Percentiles rank a stretch among this genome's conserved stretches.
phyloP scores from a whole-genome alignment of 2,329 filamentous ascomycete genomes.

The Onygena corvina region DNA sequence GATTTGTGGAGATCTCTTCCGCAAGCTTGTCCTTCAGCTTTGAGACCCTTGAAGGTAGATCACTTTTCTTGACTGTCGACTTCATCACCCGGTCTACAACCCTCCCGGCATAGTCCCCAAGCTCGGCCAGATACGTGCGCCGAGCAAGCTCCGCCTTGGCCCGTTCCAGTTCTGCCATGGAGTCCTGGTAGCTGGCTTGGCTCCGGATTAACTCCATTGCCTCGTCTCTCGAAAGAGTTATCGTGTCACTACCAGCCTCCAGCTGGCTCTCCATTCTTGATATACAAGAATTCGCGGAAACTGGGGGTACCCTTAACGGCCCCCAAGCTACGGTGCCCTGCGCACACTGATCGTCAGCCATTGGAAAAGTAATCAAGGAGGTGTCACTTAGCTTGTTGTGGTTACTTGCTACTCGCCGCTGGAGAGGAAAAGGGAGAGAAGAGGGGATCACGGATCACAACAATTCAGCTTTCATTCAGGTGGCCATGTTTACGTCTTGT shows the following conservation, averaged over 20 bases:
- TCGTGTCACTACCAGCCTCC: conserved; percentile 65
- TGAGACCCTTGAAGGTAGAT: neutral
- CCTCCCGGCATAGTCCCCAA: conserved; percentile 4
- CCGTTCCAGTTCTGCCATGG: neutral
- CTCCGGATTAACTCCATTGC: conserved; percentile 43
- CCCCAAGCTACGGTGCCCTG: neutral
- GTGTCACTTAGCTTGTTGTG: no score
- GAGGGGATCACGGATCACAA: no score
- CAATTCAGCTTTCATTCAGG: no score
- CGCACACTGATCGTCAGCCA: neutral
- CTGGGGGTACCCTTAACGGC: neutral
- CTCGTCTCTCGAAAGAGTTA: conserved; percentile 79
- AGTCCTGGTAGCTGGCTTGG: neutral
- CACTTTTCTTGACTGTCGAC: neutral
- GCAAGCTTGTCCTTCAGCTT: neutral
- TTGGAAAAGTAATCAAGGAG: neutral
- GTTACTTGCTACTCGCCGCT: neutral
- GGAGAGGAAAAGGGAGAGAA: neutral
- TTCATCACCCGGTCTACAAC: neutral
- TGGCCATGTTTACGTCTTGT: no score
- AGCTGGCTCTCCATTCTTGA: conserved; percentile 46
- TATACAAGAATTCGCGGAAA: neutral
- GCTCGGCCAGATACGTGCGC: neutral
- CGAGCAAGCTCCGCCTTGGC: neutral
- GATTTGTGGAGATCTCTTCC: neutral